Conservation (phyloP, 495 filamentous ascomycete genomes). For the Chaetomium tenue region DNA sequence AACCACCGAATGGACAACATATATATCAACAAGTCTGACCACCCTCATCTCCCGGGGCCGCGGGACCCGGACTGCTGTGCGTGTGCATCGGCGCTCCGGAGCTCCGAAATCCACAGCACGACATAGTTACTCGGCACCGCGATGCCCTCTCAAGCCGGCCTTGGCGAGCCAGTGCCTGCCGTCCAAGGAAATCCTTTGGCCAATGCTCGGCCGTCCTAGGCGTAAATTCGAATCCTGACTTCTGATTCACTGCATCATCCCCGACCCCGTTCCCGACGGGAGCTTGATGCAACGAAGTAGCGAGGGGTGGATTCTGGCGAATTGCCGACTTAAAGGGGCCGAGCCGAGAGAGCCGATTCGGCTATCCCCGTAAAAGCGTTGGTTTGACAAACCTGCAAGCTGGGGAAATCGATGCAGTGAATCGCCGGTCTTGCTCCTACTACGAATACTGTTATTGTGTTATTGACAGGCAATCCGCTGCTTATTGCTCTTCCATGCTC, state of each 20-base stretch:
- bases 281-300: not conserved
- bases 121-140: not conserved
- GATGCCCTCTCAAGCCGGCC: not conserved
- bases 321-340: not conserved
- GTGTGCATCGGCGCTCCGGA: not conserved
- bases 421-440: not conserved
- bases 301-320: not conserved
- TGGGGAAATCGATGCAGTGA: not conserved
- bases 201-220: too few relatives aligned
- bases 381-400: not conserved
- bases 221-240: too few relatives aligned
- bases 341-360: not conserved
- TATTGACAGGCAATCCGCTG: not conserved
- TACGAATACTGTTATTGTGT: too few relatives aligned
- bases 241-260: not conserved
- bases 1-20: not conserved
- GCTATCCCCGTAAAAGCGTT: not conserved
- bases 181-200: not conserved
- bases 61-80: not conserved
- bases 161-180: not conserved
- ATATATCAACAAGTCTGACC: not conserved
- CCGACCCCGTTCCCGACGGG: not conserved
- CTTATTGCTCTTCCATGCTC: not conserved
- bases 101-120: not conserved
- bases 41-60: conserved; percentile 5